Percentiles rank a stretch among this genome's conserved stretches.
Conservation (phyloP, 164 flowering plant species). For the Euptelea pleiosperma region DNA sequence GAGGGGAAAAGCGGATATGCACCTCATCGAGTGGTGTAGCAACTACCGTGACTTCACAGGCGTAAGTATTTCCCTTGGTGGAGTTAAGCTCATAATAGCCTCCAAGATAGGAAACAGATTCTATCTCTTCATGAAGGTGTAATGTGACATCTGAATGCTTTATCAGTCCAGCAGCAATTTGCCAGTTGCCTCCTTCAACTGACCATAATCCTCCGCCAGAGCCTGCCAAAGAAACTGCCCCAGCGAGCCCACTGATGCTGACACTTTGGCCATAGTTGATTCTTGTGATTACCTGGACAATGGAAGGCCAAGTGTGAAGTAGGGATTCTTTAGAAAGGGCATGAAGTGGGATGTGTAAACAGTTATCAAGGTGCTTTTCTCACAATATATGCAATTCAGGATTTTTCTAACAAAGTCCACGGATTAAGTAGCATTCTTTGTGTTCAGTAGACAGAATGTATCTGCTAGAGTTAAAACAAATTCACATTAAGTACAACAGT, state of each 20-base stretch:
- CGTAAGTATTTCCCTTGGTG: conserved; percentile 63
- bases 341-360: conserved; percentile 7
- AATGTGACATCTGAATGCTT: conserved; percentile 57
- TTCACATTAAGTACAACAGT: too few species aligned
- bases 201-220: conserved; percentile 87
- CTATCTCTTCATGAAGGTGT: conserved; percentile 78
- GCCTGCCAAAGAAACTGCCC: conserved; percentile 96
- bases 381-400: too few species aligned
- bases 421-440: too few species aligned
- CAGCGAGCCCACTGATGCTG: conserved; percentile 88
- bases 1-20: conserved; percentile 57
- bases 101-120: conserved; percentile 54
- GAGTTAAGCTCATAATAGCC: conserved; percentile 71
- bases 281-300: conserved; percentile 86
- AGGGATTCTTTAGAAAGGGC: not conserved
- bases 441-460: too few species aligned
- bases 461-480: too few species aligned
- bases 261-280: conserved; percentile 94
- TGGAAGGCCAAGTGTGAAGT: not conserved
- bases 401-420: too few species aligned
- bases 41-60: conserved; percentile 68
- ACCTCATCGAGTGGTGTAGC: conserved; percentile 90
- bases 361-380: too few species aligned
- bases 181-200: conserved; percentile 91
- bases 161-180: conserved; percentile 83